These are phyloP conservation scores for Komagataella pseudopastoris DNA, from an alignment of 805 yeast species.

Conservation along the genomic window DNA sequence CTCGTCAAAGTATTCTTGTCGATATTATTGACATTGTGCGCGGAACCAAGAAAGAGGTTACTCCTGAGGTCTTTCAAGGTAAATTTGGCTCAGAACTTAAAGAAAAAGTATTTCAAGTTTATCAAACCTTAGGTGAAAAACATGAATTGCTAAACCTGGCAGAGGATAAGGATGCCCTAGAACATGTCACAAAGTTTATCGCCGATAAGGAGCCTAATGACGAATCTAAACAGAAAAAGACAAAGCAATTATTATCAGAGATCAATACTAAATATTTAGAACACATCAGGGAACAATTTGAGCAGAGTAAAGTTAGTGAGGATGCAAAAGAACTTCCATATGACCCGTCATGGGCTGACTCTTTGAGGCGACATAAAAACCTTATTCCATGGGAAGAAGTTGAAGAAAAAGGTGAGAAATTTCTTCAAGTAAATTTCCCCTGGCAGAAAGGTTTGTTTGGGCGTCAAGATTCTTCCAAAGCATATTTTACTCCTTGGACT, in stretches of 20 bases:
- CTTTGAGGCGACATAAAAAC: constrained; percentile 26
- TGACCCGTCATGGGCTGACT: constrained; percentile 33
- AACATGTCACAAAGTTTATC: neutral
- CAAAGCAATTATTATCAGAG: constrained; percentile 19
- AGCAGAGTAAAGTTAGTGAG: neutral
- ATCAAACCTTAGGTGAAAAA: constrained; percentile 12
- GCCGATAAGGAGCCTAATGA: constrained; percentile 2
- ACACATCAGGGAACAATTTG: constrained; percentile 15
- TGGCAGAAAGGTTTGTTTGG: constrained; percentile 80
- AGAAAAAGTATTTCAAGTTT: constrained; percentile 21
- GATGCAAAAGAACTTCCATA: neutral
- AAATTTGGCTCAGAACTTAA: constrained; percentile 21
- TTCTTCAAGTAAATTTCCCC: constrained; percentile 47
- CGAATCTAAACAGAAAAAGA: constrained; percentile 14
- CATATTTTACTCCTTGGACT: constrained; percentile 94
- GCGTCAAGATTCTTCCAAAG: constrained; percentile 58
- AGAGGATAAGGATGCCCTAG: constrained; percentile 2
- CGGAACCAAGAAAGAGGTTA: constrained; percentile 9
- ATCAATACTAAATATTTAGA: constrained; percentile 17
- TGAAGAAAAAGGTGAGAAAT: constrained; percentile 18
- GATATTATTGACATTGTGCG: constrained; percentile 23
- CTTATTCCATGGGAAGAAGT: constrained; percentile 20
- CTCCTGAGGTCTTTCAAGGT: constrained; percentile 17
- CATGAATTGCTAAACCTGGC: constrained; percentile 10
- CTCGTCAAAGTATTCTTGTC: constrained; percentile 33